Evolutionary conservation across 495 filamentous ascomycete species (phyloP), one percentile per base, ranked within the genome.

Genomic region (Oidiodendron maius): DNA sequence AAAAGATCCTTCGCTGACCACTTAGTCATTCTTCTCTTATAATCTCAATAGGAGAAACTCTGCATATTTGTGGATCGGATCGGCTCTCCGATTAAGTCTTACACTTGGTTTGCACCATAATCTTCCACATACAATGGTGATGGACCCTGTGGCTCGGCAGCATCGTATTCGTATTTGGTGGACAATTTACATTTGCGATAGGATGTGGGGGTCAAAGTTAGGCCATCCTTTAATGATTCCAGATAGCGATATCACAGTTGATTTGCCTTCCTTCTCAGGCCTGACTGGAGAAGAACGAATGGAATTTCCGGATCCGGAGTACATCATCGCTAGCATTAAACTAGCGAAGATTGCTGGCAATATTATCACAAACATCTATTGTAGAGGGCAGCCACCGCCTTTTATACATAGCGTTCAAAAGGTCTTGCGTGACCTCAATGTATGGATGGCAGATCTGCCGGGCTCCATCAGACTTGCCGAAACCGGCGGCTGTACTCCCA

Each of bases 61-160:
- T 3, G 73, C 73, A 0, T 74, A 72, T 41, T 59, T 73, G 13
- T 74, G 71, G 64, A 67, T 74, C 16, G 74, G 74, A 15, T 64
- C 73, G 34, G 71, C 72, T 15, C 52, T 76, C 11, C 70, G 72
- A 21, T 74, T 76, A 68, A 70, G 71, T 4, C 73, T 77, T 39
- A 71, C 67, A 5, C 59, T 77, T 1, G 72, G 72, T 2, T 64
- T 77, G 28, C 72, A 77, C 35, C 70, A 75, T 36, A 71, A 76
- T 40, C 30, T 63, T 15, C 44, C 52, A 24, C 57, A 53, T 13
- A 39, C 45, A 12, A 45, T 36, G 2, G 17, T 21, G 5, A 10
- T 48, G 3, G 53, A 64, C 12, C 48, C 46, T 13, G 62, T 68
- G 23, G 65, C 62, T 20, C 61, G 68, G 15, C 71, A 74, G 26